phyloP scores from a whole-genome alignment of 2,329 filamentous ascomycete species.

The Ophiostoma sp. region DNA sequence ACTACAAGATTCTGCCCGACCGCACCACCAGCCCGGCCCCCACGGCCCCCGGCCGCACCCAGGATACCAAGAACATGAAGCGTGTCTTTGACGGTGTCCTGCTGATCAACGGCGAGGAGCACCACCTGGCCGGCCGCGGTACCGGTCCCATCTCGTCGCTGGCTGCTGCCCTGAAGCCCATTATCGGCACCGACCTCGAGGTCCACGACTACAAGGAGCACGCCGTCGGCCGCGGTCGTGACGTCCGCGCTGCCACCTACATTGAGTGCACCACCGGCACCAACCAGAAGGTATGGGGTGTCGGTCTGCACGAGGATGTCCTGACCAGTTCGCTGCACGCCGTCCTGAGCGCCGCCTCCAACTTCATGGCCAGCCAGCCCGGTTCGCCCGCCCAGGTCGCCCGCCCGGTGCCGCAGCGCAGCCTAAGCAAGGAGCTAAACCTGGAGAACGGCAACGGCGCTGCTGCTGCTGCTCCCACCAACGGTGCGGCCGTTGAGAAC shows the following conservation, averaged over 20 bases:
- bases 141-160: slow-evolving; percentile 90
- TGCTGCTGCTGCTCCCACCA: slow-evolving; percentile 5
- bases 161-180: slow-evolving; percentile 72
- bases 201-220: slow-evolving; percentile 97
- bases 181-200: slow-evolving; percentile 79
- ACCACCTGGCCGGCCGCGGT: slow-evolving; percentile 74
- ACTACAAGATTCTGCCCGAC: slow-evolving; percentile 88
- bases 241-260: slow-evolving; percentile 92
- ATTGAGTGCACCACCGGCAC: slow-evolving; percentile 79
- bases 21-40: slow-evolving; percentile 74
- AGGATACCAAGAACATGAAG: slow-evolving; percentile 74
- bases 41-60: slow-evolving; percentile 63
- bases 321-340: slow-evolving; percentile 87
- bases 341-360: slow-evolving; percentile 79
- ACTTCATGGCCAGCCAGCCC: slow-evolving; percentile 70
- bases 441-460: slow-evolving; percentile 33
- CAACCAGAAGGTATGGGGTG: slow-evolving; percentile 79
- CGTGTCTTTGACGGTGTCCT: slow-evolving; percentile 84
- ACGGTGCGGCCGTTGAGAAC: background rate
- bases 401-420: slow-evolving; percentile 57
- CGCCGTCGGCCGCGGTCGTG: slow-evolving; percentile 75
- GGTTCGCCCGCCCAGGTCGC: slow-evolving; percentile 61
- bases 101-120: slow-evolving; percentile 76
- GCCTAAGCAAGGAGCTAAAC: slow-evolving; percentile 42
- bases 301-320: slow-evolving; percentile 89